Evolutionary conservation across 1,139 yeast species (phyloP).

Genomic region (Lipomyces yarrowii): DNA sequence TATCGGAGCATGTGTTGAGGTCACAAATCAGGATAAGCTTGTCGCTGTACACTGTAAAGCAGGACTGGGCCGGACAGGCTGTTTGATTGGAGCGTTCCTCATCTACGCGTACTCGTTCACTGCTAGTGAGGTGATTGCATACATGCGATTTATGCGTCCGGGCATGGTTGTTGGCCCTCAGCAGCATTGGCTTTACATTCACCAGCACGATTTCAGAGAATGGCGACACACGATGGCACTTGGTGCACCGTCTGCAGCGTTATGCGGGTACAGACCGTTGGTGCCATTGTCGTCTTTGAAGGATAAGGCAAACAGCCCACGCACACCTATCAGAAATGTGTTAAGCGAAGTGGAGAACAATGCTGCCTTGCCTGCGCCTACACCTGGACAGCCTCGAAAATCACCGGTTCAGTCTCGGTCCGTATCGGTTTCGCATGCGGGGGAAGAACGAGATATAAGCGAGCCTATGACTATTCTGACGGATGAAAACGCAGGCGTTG

Average conservation of each 20-base stretch:
- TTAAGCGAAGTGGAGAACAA: slow-evolving; percentile 71
- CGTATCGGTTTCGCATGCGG: slow-evolving; percentile 12
- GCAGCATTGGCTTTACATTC: slow-evolving; percentile 96
- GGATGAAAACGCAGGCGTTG: slow-evolving; percentile 1
- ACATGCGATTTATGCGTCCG: slow-evolving; percentile 93
- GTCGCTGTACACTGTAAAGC: slow-evolving; percentile 99
- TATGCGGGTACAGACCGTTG: slow-evolving; percentile 78
- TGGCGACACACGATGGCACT: slow-evolving; percentile 95
- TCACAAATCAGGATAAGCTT: slow-evolving; percentile 57
- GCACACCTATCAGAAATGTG: slow-evolving; percentile 75
- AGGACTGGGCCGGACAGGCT: slow-evolving; percentile 96
- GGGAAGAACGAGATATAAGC: neutral
- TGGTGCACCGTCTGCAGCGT: slow-evolving; percentile 65
- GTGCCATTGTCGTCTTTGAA: slow-evolving; percentile 52
- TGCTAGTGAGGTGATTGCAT: slow-evolving; percentile 94
- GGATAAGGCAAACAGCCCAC: slow-evolving; percentile 44
- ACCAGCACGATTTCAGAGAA: slow-evolving; percentile 92
- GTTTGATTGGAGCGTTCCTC: slow-evolving; percentile 94
- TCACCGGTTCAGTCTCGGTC: slow-evolving; percentile 42
- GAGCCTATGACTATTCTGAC: slow-evolving; percentile 6
- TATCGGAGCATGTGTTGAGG: slow-evolving; percentile 92
- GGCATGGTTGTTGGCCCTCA: slow-evolving; percentile 99
- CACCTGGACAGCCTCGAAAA: slow-evolving; percentile 98
- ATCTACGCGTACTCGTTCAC: slow-evolving; percentile 96
- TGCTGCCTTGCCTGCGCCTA: slow-evolving; percentile 79